These are phyloP conservation scores for Pseudophaeomoniella oleicola DNA, from an alignment of 2,329 filamentous ascomycete species.

Conservation along the genomic window DNA sequence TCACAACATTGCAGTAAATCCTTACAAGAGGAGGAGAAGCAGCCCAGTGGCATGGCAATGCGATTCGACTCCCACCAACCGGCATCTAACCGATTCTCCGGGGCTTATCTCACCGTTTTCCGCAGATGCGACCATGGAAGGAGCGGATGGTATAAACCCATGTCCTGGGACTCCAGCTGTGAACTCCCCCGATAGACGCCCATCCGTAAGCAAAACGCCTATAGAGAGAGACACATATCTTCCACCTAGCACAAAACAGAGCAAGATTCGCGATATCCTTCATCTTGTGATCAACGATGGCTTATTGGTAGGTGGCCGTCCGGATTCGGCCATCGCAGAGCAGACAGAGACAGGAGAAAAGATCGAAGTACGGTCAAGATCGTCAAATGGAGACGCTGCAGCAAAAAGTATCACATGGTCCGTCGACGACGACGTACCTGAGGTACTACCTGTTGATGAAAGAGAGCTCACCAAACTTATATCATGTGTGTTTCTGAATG, in stretches of 20 bases:
- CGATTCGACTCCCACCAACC: conserved; percentile 20
- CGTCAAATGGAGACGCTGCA: conserved; percentile 27
- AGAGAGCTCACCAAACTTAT: conserved; percentile 49
- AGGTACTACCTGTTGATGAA: conserved; percentile 39
- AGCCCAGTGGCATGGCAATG: conserved; percentile 21
- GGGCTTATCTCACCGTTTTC: conserved; percentile 19
- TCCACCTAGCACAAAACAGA: conserved; percentile 25
- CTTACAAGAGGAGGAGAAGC: conserved; percentile 29
- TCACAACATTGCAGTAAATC: conserved; percentile 26
- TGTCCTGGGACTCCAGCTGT: neutral
- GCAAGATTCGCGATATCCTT: conserved; percentile 29
- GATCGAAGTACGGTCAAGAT: conserved; percentile 29
- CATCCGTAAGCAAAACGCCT: neutral
- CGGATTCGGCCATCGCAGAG: conserved; percentile 30
- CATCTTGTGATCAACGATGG: conserved; percentile 32
- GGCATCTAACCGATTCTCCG: conserved; percentile 20
- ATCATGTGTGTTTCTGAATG: conserved; percentile 50
- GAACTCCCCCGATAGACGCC: neutral
- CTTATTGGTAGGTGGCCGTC: conserved; percentile 30
- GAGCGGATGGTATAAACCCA: neutral
- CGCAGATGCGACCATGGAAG: neutral
- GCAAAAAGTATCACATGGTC: conserved; percentile 32
- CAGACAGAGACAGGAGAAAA: conserved; percentile 28
- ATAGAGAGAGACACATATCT: conserved; percentile 12
- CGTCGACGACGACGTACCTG: conserved; percentile 30